These are phyloP conservation scores for Fusarium nematophilum DNA, from an alignment of 2,329 filamentous ascomycete species.

Conservation along the genomic window DNA sequence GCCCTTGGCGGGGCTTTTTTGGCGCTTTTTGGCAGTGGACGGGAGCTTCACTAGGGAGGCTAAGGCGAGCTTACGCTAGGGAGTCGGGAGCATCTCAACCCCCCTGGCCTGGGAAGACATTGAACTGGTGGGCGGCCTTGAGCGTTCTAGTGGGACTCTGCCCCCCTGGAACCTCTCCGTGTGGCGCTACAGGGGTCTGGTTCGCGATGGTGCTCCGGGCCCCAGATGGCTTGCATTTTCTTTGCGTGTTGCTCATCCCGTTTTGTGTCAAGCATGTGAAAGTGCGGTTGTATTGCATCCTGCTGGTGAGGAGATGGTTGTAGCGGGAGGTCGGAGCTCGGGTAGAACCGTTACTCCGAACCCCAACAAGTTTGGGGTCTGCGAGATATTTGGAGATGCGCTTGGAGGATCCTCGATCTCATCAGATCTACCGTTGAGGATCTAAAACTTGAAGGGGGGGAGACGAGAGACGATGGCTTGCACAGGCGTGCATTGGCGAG, in stretches of 20 bases:
- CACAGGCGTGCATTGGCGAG: not conserved
- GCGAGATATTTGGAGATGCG: slow-evolving; percentile 6
- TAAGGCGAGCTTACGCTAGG: slow-evolving; percentile 24
- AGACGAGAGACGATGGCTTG: no score
- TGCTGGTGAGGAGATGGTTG: slow-evolving; percentile 27
- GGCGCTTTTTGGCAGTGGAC: slow-evolving; percentile 17
- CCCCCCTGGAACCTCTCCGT: slow-evolving; percentile 20
- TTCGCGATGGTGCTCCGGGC: slow-evolving; percentile 10
- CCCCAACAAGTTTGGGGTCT: slow-evolving; percentile 38
- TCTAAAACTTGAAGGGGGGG: slow-evolving; percentile 10
- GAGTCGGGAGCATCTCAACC: slow-evolving; percentile 17
- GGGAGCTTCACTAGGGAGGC: slow-evolving; percentile 24
- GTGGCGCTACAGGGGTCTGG: slow-evolving; percentile 36
- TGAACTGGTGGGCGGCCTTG: not conserved
- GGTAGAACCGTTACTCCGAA: slow-evolving; percentile 31
- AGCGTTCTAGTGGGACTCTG: slow-evolving; percentile 23
- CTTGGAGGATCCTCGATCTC: slow-evolving; percentile 20
- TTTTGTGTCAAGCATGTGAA: slow-evolving; percentile 41
- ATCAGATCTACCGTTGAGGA: slow-evolving; percentile 38
- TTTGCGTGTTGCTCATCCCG: slow-evolving; percentile 7
- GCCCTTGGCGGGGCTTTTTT: slow-evolving; percentile 26
- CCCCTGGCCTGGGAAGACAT: slow-evolving; percentile 14
- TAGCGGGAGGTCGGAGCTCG: slow-evolving; percentile 25
- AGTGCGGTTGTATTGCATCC: slow-evolving; percentile 41
- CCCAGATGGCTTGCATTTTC: slow-evolving; percentile 15